Evolutionary conservation across 352 stramenopile species (phyloP), one percentile per base, ranked within the genome.

Genomic region (Halophytophthora polymorphica): DNA sequence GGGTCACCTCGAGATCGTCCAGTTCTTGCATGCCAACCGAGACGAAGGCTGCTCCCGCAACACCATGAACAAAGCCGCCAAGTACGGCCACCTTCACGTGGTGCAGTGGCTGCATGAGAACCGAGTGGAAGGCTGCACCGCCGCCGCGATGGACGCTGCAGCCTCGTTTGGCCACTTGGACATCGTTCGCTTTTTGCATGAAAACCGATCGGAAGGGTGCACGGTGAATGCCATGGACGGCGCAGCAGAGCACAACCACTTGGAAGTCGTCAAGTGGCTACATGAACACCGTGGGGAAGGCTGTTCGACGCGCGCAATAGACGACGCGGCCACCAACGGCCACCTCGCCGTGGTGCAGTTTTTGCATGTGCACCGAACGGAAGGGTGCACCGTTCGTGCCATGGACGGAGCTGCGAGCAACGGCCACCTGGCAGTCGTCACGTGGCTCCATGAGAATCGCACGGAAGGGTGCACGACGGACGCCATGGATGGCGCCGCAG

Each of bases 401-500:
- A 52, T 52, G 45, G 33, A 52, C 34, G 45, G 42, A n/a, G 45
- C 45, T n/a, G 45, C 45, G 5, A 33, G 34, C 2, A 34, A 33
- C 11, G 35, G 35, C 1, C 45, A 52, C 14, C 6, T 52, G 3
- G 45, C 42, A 17, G 28, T 52, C 5, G 35, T 52, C 6, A 34
- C 33, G 33, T 53, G 41, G 21, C 2, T 53, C 0, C 45, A 53
- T 19, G 36, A 36, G 7, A 36, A 13, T 33, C 43, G 31, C 21
- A 22, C 35, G 3, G 21, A 22, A n/a, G 33, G 21, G 23, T 56
- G 45, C 36, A 47, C 40, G 12, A 22, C 28, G 22, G 19, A 49
- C 37, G 57, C 51, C 7, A 65, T 65, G 57, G 57, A 60, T n/a
- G 43, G 22, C 1, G 57, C 57, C 2, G 50, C 57, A 2, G 49